Percentiles rank a stretch among this genome's conserved stretches.
Evolutionary conservation across 2,329 filamentous ascomycete genomes (phyloP).

Genomic region (Cyanodermella asteris): DNA sequence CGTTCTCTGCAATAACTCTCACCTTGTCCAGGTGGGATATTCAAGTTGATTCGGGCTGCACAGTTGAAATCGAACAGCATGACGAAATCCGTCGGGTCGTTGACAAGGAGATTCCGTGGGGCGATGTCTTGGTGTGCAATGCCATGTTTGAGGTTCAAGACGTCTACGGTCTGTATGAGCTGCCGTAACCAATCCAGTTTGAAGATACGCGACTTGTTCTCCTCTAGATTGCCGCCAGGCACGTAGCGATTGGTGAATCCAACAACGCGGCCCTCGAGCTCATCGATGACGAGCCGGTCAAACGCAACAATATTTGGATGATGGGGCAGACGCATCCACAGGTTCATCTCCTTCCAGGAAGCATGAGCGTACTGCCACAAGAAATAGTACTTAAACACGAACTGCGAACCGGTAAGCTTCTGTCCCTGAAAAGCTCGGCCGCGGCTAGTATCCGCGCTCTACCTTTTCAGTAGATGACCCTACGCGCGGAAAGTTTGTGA

Average conservation of each 20-base stretch:
- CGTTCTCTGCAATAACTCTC: too few species aligned
- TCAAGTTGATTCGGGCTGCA: conserved; percentile 7
- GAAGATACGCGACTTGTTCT: conserved; percentile 7
- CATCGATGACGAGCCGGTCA: conserved; percentile 11
- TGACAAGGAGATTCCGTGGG: conserved; percentile 13
- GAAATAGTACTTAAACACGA: too few species aligned
- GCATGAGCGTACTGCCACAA: too few species aligned
- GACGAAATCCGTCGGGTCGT: too few species aligned
- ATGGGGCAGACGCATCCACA: conserved; percentile 10
- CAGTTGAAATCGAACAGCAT: conserved; percentile 12
- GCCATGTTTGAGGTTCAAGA: too few species aligned
- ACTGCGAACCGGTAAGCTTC: too few species aligned
- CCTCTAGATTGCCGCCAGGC: conserved; percentile 11
- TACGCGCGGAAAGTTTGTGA: too few species aligned
- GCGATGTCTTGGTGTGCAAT: conserved; percentile 15
- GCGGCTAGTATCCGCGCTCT: too few species aligned
- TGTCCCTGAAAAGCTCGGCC: too few species aligned
- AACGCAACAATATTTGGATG: conserved; percentile 13
- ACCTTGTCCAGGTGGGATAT: conserved; percentile 8
- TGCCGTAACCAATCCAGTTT: conserved; percentile 11
- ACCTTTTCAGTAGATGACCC: too few species aligned
- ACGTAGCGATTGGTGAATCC: conserved; percentile 12
- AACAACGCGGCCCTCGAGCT: conserved; percentile 10
- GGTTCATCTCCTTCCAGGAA: conserved; percentile 12
- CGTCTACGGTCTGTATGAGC: conserved; percentile 11